Evolutionary conservation across 345 rosid species (phyloP).

Genomic region (Barbarea vulgaris): DNA sequence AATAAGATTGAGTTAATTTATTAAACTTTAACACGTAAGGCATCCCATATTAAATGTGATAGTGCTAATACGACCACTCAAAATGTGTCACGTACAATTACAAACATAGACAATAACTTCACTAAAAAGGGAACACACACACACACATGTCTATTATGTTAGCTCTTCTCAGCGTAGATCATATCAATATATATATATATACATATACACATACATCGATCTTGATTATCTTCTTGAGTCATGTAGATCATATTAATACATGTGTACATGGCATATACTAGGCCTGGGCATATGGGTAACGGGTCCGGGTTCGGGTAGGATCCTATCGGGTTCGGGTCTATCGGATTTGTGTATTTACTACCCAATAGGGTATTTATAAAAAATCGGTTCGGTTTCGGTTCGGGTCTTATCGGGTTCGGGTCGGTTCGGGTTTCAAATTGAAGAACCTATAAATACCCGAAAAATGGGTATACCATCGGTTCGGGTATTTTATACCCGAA

Average conservation of each 20-base stretch:
- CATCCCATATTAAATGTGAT: constrained; percentile 38
- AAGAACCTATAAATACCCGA: too few species aligned
- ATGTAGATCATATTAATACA: background rate
- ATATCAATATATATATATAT: background rate
- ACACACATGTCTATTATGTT: background rate
- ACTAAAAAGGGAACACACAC: background rate
- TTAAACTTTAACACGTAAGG: constrained; percentile 35
- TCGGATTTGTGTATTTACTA: too few species aligned
- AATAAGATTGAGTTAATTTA: constrained; percentile 25
- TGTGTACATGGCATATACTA: background rate
- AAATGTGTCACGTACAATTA: constrained; percentile 37
- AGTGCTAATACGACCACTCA: constrained; percentile 33
- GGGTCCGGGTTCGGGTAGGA: too few species aligned
- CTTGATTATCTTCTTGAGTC: background rate
- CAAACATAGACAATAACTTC: constrained; percentile 22
- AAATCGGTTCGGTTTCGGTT: too few species aligned
- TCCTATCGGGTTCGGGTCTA: too few species aligned
- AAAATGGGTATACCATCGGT: too few species aligned
- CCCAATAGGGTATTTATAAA: too few species aligned
- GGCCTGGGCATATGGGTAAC: too few species aligned
- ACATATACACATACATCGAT: background rate
- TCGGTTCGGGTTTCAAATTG: too few species aligned
- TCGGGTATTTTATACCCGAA: too few species aligned
- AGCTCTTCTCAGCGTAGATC: background rate
- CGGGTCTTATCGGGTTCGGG: too few species aligned